Conservation (phyloP, 495 filamentous ascomycete species). For the Penicillium paxilli region DNA sequence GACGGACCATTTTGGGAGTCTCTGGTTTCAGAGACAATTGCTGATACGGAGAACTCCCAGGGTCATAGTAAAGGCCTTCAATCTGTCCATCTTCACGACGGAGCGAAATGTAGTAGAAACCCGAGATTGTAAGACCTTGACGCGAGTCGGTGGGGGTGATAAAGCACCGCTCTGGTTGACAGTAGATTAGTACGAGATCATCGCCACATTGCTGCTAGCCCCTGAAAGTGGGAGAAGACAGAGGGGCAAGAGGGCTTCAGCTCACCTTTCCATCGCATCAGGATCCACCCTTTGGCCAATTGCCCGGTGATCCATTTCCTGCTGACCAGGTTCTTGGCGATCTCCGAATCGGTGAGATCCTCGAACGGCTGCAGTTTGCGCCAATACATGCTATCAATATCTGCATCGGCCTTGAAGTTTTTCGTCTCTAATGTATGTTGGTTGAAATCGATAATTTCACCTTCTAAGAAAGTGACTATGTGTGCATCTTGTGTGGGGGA, state of each 20-base stretch:
- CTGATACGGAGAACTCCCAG: constrained; percentile 70
- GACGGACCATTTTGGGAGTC: constrained; percentile 38
- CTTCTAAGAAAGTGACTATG: constrained; percentile 73
- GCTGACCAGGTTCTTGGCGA: constrained; percentile 59
- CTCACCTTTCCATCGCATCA: constrained; percentile 79
- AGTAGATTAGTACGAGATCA: constrained; percentile 12
- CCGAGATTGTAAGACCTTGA: constrained; percentile 68
- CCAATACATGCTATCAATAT: constrained; percentile 71
- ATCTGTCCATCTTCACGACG: constrained; percentile 59
- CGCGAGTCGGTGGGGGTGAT: constrained; percentile 59
- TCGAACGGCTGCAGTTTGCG: constrained; percentile 67
- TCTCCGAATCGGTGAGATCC: constrained; percentile 55
- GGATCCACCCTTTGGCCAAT: constrained; percentile 60
- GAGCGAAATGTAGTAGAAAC: constrained; percentile 75
- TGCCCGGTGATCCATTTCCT: constrained; percentile 54
- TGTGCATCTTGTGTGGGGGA: constrained; percentile 56
- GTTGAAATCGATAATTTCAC: constrained; percentile 76
- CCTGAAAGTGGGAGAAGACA: background rate
- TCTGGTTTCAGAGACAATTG: constrained; percentile 60
- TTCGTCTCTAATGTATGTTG: constrained; percentile 67
- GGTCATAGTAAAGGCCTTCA: constrained; percentile 74
- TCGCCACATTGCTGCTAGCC: no score
- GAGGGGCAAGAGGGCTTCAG: background rate
- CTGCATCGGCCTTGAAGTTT: constrained; percentile 59
- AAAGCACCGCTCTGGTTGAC: constrained; percentile 66